Conservation (phyloP, 345 rosid genomes). For the Dipteronia dyeriana region DNA sequence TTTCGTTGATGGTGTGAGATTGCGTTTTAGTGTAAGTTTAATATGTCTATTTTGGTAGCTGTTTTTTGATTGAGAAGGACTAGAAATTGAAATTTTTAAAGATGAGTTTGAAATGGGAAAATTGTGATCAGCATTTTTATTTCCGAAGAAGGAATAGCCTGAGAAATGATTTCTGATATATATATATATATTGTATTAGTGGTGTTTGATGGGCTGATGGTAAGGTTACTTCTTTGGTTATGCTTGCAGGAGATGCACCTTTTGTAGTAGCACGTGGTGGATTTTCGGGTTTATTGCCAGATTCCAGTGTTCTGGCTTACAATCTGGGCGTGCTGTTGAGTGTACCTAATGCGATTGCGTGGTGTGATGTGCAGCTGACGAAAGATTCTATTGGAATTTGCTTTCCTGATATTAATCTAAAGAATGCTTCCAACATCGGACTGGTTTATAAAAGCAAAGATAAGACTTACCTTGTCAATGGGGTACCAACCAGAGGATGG, state of each 20-base stretch:
- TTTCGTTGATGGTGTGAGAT: not conserved
- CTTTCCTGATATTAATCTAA: conserved; percentile 59
- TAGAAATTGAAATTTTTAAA: not conserved
- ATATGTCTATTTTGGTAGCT: no score
- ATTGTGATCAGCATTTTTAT: not conserved
- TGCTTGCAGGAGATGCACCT: conserved; percentile 68
- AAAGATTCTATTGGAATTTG: conserved; percentile 82
- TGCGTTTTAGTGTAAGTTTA: not conserved
- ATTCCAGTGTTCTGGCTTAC: conserved; percentile 62
- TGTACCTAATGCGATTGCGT: conserved; percentile 38
- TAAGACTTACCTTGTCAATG: conserved; percentile 54
- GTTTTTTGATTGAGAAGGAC: not conserved
- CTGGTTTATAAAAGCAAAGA: not conserved
- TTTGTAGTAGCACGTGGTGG: conserved; percentile 83
- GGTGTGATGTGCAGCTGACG: conserved; percentile 94
- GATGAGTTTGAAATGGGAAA: not conserved
- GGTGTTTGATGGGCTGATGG: not conserved
- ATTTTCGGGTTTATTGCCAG: conserved; percentile 81
- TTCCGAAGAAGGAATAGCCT: no score
- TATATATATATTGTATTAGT: no score
- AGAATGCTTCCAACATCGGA: conserved; percentile 45
- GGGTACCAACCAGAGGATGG: conserved; percentile 52
- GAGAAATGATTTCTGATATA: no score
- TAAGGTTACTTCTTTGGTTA: conserved; percentile 13
- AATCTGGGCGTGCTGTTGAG: conserved; percentile 34